Conservation (phyloP, 495 filamentous ascomycete species). For the Penicillium flavigenum region DNA sequence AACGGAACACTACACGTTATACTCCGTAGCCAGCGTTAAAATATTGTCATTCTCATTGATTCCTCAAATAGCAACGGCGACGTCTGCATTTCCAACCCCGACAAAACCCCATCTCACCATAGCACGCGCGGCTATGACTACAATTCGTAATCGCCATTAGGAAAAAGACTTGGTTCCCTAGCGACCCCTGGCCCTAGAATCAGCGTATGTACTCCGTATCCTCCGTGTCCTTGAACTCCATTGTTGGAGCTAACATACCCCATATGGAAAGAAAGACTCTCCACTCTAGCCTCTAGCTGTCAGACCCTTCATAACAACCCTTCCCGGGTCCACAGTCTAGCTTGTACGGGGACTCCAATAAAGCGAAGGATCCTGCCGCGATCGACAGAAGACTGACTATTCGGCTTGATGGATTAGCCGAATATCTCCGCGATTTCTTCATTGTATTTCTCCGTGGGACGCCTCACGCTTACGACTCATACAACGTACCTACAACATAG, state of each 20-base stretch:
- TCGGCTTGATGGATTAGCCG: neutral
- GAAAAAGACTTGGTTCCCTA: constrained; percentile 5
- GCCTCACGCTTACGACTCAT: neutral
- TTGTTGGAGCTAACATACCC: neutral
- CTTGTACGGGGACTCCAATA: neutral
- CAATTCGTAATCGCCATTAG: neutral
- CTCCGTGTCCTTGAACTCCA: neutral
- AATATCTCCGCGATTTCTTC: neutral
- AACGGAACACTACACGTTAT: neutral
- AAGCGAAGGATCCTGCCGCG: constrained; percentile 1
- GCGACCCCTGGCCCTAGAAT: constrained; percentile 1
- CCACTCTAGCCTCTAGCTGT: constrained; percentile 4
- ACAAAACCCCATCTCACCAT: neutral
- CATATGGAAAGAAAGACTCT: neutral
- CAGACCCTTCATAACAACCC: constrained; percentile 6
- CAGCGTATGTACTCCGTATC: neutral
- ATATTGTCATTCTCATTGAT: neutral
- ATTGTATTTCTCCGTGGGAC: neutral
- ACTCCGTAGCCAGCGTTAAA: neutral
- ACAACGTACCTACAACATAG: neutral
- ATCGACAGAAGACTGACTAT: constrained; percentile 1
- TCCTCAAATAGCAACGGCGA: neutral
- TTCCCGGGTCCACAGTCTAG: constrained; percentile 2
- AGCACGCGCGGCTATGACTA: constrained; percentile 4
- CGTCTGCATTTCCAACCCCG: neutral